A percentile compares a stretch with the other conserved stretches of the same genome.
Conservation (phyloP, 2,329 filamentous ascomycete genomes). For the Aspergillus tamarii region DNA sequence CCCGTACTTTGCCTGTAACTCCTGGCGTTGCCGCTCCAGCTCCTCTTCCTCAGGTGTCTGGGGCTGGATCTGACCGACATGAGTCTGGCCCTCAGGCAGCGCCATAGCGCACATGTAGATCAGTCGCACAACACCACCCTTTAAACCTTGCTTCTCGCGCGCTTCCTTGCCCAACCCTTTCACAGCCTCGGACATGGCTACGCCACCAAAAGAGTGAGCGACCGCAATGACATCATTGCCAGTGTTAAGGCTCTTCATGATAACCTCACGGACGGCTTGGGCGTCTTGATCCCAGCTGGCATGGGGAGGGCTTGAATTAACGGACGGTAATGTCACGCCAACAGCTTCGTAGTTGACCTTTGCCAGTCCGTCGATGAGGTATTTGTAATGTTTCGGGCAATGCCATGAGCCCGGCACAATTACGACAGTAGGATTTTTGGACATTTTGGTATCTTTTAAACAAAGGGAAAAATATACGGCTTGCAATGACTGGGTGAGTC, state of each 20-base stretch:
- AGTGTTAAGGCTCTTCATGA: conserved; percentile 24
- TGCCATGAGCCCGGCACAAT: conserved; percentile 37
- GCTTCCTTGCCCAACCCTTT: conserved; percentile 32
- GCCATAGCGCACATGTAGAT: conserved; percentile 35
- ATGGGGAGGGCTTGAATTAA: conserved; percentile 30
- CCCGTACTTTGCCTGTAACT: conserved; percentile 18
- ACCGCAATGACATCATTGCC: conserved; percentile 35
- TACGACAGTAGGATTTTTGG: conserved; percentile 25
- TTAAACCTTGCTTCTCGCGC: conserved; percentile 22
- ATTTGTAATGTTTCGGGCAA: conserved; percentile 28
- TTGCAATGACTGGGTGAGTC: neutral
- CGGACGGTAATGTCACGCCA: conserved; percentile 27
- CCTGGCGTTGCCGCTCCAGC: conserved; percentile 20
- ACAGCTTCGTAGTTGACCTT: conserved; percentile 25
- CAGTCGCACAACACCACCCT: conserved; percentile 24
- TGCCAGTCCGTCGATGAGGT: conserved; percentile 24
- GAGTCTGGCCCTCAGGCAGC: conserved; percentile 27
- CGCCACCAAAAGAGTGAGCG: conserved; percentile 38
- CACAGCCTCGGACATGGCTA: conserved; percentile 34
- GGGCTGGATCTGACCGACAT: conserved; percentile 27
- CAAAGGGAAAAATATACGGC: neutral
- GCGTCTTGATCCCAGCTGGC: conserved; percentile 32
- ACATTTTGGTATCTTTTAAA: conserved; percentile 16
- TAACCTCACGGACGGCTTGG: conserved; percentile 25
- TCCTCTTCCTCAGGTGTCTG: conserved; percentile 30